phyloP scores from a whole-genome alignment of 148 eudicot genomes.

The Heliosperma pusillum region DNA sequence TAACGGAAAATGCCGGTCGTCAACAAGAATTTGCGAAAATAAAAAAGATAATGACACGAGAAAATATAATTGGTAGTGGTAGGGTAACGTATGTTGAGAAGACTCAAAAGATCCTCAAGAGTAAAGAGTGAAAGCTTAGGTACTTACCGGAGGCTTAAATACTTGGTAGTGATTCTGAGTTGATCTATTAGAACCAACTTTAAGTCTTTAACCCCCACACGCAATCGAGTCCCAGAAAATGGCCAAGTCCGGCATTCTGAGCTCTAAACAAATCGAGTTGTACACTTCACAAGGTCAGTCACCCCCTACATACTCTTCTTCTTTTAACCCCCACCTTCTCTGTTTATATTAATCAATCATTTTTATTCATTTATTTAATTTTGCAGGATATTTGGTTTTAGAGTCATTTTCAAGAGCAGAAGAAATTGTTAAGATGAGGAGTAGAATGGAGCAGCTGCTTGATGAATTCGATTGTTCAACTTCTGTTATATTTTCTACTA shows the following conservation, averaged over 20 bases:
- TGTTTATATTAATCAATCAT: background rate
- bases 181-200: too few species aligned
- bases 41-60: too few species aligned
- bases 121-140: too few species aligned
- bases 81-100: too few species aligned
- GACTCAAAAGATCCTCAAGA: too few species aligned
- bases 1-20: too few species aligned
- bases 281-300: constrained; percentile 57
- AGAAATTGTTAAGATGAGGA: constrained; percentile 57
- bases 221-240: too few species aligned
- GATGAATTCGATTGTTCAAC: constrained; percentile 58
- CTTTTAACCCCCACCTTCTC: background rate
- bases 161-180: too few species aligned
- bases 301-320: background rate
- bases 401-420: constrained; percentile 65
- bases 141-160: too few species aligned
- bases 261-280: constrained; percentile 46
- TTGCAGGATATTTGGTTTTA: constrained; percentile 65
- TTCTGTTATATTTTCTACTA: constrained; percentile 75
- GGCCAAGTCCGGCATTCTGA: constrained; percentile 49
- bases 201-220: too few species aligned
- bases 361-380: background rate
- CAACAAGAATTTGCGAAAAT: too few species aligned
- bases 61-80: too few species aligned
- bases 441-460: constrained; percentile 61